Base-by-base conservation (phyloP, 2,329 filamentous ascomycete species). In the Cordyceps fumosorosea region DNA sequence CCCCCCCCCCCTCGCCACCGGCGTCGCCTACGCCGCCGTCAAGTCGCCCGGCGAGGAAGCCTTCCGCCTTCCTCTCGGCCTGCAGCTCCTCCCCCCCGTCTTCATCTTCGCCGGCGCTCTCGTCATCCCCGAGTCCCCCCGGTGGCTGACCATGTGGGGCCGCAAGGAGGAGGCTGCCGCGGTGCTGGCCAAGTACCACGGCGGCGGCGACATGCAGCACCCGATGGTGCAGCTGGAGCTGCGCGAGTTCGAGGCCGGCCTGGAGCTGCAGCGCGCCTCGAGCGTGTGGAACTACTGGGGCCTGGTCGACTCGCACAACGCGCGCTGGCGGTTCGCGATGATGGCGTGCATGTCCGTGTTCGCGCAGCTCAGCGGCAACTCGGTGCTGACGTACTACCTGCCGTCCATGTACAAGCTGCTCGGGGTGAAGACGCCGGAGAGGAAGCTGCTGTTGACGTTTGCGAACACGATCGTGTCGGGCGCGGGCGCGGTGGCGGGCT, bases 251-350 rank as follows among this genome's bases (percentile, higher is more conserved):
- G 69, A 74, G 56, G 64, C 69, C 1, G 69, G 71, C 50, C 77
- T 78, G 29, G 71, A 74, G n/a, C 64, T 65, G 63, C 70, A 75
- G 22, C 76, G 80, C 24, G 76, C 76, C 14, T 76, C 77, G 0
- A 79, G 81, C 64, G 81, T 67, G 58, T 84, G 78, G 76, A 80
- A 84, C 69, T 84, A 83, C 68, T 74, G 77, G 57, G 78, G 80
- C 45, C 76, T 84, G 3, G 79, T 81, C 73, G 77, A 77, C 68
- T 77, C 75, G 3, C 76, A 75, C 56, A 77, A 76, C 1, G 76
- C 79, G 3, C 74, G 78, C 14, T 80, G 81, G 61, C 78, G 82
- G 20, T 77, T 85, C 12, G 74, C 79, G 45, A 81, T 79, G 65
- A 81, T 82, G 40, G 69, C 80, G 3, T 77, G 77, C 22, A 81